Evolutionary conservation across 192 early-diverging fungal species (phyloP).

Genomic region (Coemansia sp.): DNA sequence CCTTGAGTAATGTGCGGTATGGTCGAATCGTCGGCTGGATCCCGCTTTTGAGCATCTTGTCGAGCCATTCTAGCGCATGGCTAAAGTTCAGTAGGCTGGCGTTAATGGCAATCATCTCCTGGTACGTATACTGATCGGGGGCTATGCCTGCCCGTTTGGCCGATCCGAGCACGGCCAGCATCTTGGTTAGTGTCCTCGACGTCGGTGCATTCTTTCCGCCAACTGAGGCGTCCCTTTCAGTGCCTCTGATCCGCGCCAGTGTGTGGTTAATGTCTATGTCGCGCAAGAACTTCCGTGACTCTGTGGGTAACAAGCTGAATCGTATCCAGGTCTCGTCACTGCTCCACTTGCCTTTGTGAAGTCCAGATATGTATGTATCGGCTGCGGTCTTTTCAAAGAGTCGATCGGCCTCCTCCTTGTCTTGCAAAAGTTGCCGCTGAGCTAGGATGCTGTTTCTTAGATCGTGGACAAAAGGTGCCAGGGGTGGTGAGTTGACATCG

Average conservation of each 20-base stretch:
- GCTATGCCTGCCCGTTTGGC: slow-evolving; percentile 10
- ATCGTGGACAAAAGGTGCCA: neutral
- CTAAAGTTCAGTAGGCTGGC: slow-evolving; percentile 30
- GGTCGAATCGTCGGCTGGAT: slow-evolving; percentile 35
- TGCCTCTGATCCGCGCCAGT: slow-evolving; percentile 22
- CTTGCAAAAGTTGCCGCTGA: neutral
- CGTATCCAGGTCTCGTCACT: slow-evolving; percentile 34
- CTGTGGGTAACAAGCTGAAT: slow-evolving; percentile 17
- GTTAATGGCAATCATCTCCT: slow-evolving; percentile 47
- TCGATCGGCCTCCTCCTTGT: neutral
- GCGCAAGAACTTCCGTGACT: slow-evolving; percentile 17
- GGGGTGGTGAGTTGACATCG: neutral
- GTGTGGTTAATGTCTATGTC: slow-evolving; percentile 41
- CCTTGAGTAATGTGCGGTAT: slow-evolving; percentile 44
- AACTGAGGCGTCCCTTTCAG: neutral
- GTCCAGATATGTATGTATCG: slow-evolving; percentile 9
- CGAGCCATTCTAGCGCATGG: slow-evolving; percentile 26
- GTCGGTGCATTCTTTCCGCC: slow-evolving; percentile 4
- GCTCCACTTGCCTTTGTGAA: slow-evolving; percentile 30
- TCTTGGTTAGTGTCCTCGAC: slow-evolving; percentile 18
- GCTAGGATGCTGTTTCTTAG: neutral
- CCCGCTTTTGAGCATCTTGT: slow-evolving; percentile 26
- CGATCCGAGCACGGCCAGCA: slow-evolving; percentile 22
- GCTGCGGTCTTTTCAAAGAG: slow-evolving; percentile 7
- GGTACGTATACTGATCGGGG: slow-evolving; percentile 41